Evolutionary conservation across 352 stramenopile genomes (phyloP), one percentile per base, ranked within the genome.

Genomic region (Phytophthora aleatoria): DNA sequence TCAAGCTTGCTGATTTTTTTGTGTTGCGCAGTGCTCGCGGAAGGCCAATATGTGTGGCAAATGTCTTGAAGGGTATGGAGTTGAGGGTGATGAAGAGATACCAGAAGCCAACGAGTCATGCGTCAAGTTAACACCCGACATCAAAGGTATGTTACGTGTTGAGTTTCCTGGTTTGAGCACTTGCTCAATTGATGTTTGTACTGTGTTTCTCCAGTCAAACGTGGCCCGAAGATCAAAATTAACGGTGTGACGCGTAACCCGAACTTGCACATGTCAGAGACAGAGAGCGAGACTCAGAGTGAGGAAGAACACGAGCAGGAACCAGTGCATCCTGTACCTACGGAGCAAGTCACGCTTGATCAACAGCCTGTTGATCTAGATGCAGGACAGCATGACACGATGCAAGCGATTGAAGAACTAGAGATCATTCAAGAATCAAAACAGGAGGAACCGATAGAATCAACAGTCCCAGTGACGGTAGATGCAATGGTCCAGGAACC

Each of bases 231-330:
- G 49, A 88, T 92, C 69, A 87, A 81, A 65, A 89, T 92, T 62
- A 92, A 75, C 41, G 76, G 81, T 10, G 71, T 92, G 10, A 81
- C 79, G n/a, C 73, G 87, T 36, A 89, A 90, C 50, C 71, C 77
- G 24, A 57, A 71, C n/a, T 67, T 67, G 38, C 61, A 62, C 15
- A 48, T 65, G 56, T 61, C 50, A 33, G 61, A 59, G 31, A 39
- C 16, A 13, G 64, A 72, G 26, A 45, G n/a, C 8, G 41, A 72
- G 13, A 38, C 45, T 11, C 47, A 42, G 13, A 20, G 35, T n/a
- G 26, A 67, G 9, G 30, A 51, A 13, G 33, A 64, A 2, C n/a
- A 36, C 2, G 51, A 64, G 27, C 33, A 47, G 10, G 48, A 45
- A 5, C 2, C 5, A 11, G 28, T 13, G n/a, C 35, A 44, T n/a